Base-by-base conservation (phyloP, 805 yeast species). In the Saturnispora quitensis region DNA sequence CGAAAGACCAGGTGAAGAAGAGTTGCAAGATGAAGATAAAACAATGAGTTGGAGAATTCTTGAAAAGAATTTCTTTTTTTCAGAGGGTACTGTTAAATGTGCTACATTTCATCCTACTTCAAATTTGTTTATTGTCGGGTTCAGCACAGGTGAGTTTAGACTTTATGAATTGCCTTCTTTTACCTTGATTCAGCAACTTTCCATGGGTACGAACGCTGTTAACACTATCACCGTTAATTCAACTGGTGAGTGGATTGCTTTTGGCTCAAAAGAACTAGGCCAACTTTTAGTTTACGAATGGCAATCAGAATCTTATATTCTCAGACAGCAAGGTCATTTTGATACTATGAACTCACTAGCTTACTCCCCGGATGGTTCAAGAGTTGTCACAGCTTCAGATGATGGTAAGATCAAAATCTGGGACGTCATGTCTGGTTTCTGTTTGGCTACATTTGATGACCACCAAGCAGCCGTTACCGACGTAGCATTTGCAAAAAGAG, bases 401-500 rank as follows among this genome's bases (percentile, higher is more conserved):
- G 99, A 93, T 65, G 99, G 99, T 36, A 90, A 90, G 60, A 86
- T 93, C 57, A 93, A 93, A 67, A 86, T 93, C 15, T 93, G 99
- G 99, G 99, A 93, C 65, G 82, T 89, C 20, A 75, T 73, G 10
- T 86, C 96, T 2, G 99, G 99, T 0, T 93, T 93, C 64, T 89
- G 96, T 67, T 74, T 91, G 24, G 89, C 84, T 34, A 93, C 99
- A 0, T 90, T 93, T 63, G 84, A 83, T 43, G 97, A 91, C 60
- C 99, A 93, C 62, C 77, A 86, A 1, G 81, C 95, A 1, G 84
- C 95, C 0, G 96, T 93, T 4, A 89, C 96, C 0, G 87, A 84
- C 4, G 84, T 93, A 12, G 84, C 79, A 60, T 90, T 93, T 69
- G 89, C 97, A 35, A 86, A 86, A 60, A 80, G 76, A 55, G 98